Evolutionary conservation across 805 yeast species (phyloP).

Genomic region (Kodamaea kakaduensis): DNA sequence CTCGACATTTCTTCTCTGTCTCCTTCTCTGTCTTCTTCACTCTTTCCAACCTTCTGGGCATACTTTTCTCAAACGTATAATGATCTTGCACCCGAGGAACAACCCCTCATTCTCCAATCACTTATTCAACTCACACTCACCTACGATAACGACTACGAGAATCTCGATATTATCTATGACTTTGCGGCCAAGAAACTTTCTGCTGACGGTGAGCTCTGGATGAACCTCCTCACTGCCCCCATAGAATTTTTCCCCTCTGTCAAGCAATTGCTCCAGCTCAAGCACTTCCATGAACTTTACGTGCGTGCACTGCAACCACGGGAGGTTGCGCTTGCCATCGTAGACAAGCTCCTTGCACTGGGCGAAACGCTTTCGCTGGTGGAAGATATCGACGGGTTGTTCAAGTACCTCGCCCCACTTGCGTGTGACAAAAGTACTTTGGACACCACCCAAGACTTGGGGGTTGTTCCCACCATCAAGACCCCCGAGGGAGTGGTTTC

Average conservation of each 20-base stretch:
- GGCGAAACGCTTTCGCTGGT: constrained; percentile 27
- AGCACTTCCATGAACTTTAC: constrained; percentile 50
- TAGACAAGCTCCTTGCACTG: constrained; percentile 50
- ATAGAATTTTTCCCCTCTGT: constrained; percentile 40
- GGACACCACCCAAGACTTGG: constrained; percentile 38
- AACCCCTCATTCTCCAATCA: constrained; percentile 60
- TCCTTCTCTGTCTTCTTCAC: too few species aligned
- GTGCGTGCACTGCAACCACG: constrained; percentile 55
- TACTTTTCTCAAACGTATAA: constrained; percentile 56
- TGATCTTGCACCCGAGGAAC: constrained; percentile 63
- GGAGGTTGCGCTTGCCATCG: constrained; percentile 55
- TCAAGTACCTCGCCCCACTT: constrained; percentile 54
- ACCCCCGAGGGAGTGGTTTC: constrained; percentile 27
- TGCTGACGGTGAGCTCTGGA: constrained; percentile 32
- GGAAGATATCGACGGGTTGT: constrained; percentile 56
- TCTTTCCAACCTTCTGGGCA: constrained; percentile 64
- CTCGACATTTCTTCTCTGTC: too few species aligned
- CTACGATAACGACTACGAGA: constrained; percentile 56
- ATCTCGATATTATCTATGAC: constrained; percentile 58
- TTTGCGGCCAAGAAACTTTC: constrained; percentile 46
- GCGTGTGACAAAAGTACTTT: constrained; percentile 36
- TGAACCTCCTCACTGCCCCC: constrained; percentile 47
- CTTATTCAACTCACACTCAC: constrained; percentile 59
- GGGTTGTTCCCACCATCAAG: constrained; percentile 32
- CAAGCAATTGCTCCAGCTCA: constrained; percentile 40